Percentiles rank a stretch among this genome's conserved stretches.
These are phyloP conservation scores for Orbilia ellipsospora DNA, from an alignment of 2,329 filamentous ascomycete genomes.

Conservation along the genomic window DNA sequence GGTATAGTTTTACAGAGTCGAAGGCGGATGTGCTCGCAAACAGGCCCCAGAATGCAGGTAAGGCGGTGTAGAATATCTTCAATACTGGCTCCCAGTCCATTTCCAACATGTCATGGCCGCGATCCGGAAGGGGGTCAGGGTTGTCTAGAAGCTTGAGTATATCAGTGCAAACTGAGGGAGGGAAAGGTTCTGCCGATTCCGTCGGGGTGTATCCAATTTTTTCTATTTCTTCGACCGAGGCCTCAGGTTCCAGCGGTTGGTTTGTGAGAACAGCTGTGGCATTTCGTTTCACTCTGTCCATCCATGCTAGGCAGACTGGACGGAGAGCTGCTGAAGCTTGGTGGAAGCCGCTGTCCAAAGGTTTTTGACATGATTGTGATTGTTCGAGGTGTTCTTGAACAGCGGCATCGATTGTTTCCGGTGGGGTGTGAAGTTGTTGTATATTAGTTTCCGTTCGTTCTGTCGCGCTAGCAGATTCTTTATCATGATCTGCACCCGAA, in stretches of 20 bases:
- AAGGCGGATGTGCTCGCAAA: constrained; percentile 48
- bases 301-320: constrained; percentile 36
- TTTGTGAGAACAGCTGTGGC: constrained; percentile 20
- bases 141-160: constrained; percentile 29
- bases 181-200: constrained; percentile 36
- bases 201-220: constrained; percentile 37
- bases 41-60: constrained; percentile 46
- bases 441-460: background rate
- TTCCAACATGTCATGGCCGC: constrained; percentile 36
- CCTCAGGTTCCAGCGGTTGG: constrained; percentile 26
- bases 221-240: constrained; percentile 39
- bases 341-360: constrained; percentile 33
- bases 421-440: background rate
- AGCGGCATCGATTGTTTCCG: constrained; percentile 17
- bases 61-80: constrained; percentile 27
- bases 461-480: background rate
- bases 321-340: constrained; percentile 32
- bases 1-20: constrained; percentile 41
- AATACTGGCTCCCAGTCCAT: constrained; percentile 43
- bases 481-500: background rate
- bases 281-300: constrained; percentile 47
- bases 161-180: constrained; percentile 18
- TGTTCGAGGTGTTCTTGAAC: constrained; percentile 42
- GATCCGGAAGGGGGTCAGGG: constrained; percentile 27
- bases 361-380: constrained; percentile 1